Evolutionary conservation across 2,329 filamentous ascomycete species (phyloP).

Genomic region (Cyclaneusma minus): DNA sequence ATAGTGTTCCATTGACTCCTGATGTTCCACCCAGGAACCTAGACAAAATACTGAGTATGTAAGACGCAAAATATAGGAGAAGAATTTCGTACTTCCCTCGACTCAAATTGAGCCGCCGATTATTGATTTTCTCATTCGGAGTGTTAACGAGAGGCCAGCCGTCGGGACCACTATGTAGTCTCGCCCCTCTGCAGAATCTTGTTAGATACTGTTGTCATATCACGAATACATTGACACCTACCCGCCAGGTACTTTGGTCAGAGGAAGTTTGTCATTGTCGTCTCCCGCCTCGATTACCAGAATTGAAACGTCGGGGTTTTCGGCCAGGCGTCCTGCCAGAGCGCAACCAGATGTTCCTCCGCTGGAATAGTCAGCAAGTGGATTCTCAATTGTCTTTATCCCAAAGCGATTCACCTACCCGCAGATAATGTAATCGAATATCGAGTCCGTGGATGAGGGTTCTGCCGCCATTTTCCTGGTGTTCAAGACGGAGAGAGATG

Average conservation of each 20-base stretch:
- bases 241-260: constrained; percentile 34
- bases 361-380: constrained; percentile 9
- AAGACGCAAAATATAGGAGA: no score
- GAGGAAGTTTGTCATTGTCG: constrained; percentile 28
- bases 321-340: constrained; percentile 35
- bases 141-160: constrained; percentile 34
- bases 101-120: constrained; percentile 29
- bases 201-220: neutral
- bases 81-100: no score
- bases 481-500: constrained; percentile 5
- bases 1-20: constrained; percentile 32
- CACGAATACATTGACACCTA: constrained; percentile 12
- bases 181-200: constrained; percentile 20
- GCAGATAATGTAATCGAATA: constrained; percentile 15
- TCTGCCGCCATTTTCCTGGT: constrained; percentile 5
- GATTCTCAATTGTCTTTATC: neutral
- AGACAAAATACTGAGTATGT: no score
- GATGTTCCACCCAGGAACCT: constrained; percentile 33
- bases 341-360: constrained; percentile 31
- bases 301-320: constrained; percentile 29
- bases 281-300: constrained; percentile 33
- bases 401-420: constrained; percentile 7
- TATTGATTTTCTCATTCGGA: constrained; percentile 22
- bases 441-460: constrained; percentile 6
- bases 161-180: constrained; percentile 29